phyloP scores from a whole-genome alignment of 306 rosid genomes.

The Acacia confusa region DNA sequence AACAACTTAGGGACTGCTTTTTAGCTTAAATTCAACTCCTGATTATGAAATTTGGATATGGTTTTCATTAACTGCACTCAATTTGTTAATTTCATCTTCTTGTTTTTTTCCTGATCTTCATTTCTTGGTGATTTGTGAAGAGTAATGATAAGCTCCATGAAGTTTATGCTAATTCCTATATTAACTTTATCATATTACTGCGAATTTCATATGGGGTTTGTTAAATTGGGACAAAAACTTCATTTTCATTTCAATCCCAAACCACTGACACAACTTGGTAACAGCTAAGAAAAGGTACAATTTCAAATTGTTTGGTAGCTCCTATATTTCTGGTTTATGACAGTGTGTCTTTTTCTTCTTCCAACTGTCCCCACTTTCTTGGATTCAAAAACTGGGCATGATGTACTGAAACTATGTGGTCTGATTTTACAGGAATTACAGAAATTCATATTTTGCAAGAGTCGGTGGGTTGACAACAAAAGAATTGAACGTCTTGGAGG shows the following conservation, averaged over 20 bases:
- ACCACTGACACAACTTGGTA: slow-evolving; percentile 28
- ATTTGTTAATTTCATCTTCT: neutral
- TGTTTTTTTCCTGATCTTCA: too few species aligned
- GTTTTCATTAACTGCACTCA: neutral
- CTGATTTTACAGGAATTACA: slow-evolving; percentile 65
- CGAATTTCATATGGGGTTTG: slow-evolving; percentile 23
- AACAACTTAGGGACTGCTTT: neutral
- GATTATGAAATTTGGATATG: neutral
- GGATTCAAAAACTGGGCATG: slow-evolving; percentile 9
- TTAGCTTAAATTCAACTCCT: neutral
- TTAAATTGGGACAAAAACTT: slow-evolving; percentile 21
- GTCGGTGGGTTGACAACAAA: slow-evolving; percentile 79
- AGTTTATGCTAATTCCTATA: neutral
- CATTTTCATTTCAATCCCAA: slow-evolving; percentile 20
- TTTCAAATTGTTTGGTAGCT: slow-evolving; percentile 29
- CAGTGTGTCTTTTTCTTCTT: neutral
- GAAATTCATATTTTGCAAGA: slow-evolving; percentile 87
- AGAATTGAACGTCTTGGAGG: slow-evolving; percentile 78
- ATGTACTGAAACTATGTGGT: slow-evolving; percentile 3
- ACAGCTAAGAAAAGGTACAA: slow-evolving; percentile 21
- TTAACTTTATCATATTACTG: neutral
- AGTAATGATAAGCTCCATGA: too few species aligned
- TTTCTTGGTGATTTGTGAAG: too few species aligned
- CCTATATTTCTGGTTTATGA: slow-evolving; percentile 23
- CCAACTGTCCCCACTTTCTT: neutral